A percentile compares a stretch with the other conserved stretches of the same genome.
Conservation (phyloP, 177 flowering plant species). For the Telopea speciosissima region DNA sequence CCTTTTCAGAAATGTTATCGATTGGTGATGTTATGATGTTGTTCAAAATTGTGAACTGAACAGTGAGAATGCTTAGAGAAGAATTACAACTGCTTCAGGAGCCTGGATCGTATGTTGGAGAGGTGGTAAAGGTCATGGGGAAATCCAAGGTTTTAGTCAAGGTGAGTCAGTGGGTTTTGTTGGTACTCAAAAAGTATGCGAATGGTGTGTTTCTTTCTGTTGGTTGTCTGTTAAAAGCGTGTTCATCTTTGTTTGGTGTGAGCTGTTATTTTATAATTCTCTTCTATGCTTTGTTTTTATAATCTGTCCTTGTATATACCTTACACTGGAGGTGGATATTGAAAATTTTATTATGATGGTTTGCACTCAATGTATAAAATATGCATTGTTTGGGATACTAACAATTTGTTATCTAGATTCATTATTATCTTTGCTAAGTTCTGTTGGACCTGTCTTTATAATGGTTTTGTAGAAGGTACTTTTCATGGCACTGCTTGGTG, state of each 20-base stretch:
- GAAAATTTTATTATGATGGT: not conserved
- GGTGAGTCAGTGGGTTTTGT: constrained; percentile 31
- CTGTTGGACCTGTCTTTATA: no score
- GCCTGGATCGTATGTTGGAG: constrained; percentile 98
- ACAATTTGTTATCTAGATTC: no score
- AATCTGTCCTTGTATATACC: no score
- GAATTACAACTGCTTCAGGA: constrained; percentile 93
- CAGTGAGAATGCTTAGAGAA: constrained; percentile 91
- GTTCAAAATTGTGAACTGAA: not conserved
- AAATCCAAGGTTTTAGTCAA: constrained; percentile 92
- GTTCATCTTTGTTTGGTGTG: not conserved
- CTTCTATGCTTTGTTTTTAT: no score
- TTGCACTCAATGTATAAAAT: no score
- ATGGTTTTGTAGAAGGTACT: no score
- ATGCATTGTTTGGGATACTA: no score
- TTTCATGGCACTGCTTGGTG: no score
- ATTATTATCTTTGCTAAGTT: no score
- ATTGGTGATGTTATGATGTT: not conserved
- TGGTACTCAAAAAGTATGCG: no score
- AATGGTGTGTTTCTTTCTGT: not conserved
- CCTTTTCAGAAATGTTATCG: no score
- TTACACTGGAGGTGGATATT: no score
- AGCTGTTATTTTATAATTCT: not conserved
- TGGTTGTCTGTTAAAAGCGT: not conserved
- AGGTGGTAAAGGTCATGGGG: constrained; percentile 98